Percentiles rank a stretch among this genome's conserved stretches.
Evolutionary conservation across 768 basidiomycete genomes (phyloP).

Genomic region (Russula lepida): DNA sequence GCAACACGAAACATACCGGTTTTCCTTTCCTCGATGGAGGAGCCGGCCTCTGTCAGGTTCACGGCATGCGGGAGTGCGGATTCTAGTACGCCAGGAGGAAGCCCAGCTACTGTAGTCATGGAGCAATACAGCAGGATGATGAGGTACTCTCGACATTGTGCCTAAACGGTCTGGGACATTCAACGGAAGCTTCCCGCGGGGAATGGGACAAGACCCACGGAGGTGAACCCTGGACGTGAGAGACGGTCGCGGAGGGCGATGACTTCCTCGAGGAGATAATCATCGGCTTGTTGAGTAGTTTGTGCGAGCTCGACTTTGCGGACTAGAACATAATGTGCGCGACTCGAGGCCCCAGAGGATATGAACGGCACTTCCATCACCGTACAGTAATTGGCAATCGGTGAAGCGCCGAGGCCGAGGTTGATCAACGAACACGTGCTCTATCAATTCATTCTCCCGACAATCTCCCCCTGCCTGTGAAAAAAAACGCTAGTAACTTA

Average conservation of each 20-base stretch:
- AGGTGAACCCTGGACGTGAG: slow-evolving; percentile 38
- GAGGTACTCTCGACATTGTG: slow-evolving; percentile 55
- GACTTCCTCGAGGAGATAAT: slow-evolving; percentile 51
- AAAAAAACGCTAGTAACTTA: background rate
- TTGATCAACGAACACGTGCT: slow-evolving; percentile 3
- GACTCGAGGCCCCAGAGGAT: slow-evolving; percentile 69
- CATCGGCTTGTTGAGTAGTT: slow-evolving; percentile 52
- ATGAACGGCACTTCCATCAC: slow-evolving; percentile 71
- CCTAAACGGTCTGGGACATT: slow-evolving; percentile 33
- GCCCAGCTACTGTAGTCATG: slow-evolving; percentile 39
- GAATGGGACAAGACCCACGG: slow-evolving; percentile 37
- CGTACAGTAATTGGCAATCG: background rate
- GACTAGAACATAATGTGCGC: slow-evolving; percentile 69
- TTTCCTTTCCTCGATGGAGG: slow-evolving; percentile 51
- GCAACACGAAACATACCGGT: slow-evolving; percentile 39
- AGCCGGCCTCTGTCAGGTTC: slow-evolving; percentile 65
- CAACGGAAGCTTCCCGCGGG: background rate
- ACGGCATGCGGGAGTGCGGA: slow-evolving; percentile 74
- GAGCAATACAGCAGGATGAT: slow-evolving; percentile 65
- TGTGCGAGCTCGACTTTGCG: slow-evolving; percentile 57
- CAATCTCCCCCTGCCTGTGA: background rate
- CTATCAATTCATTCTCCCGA: slow-evolving; percentile 5
- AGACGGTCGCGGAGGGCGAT: slow-evolving; percentile 47
- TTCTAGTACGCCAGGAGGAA: slow-evolving; percentile 39
- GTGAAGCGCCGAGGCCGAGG: no score